Base-by-base conservation (phyloP, 2,329 filamentous ascomycete species). In the Orbilia brochopaga region DNA sequence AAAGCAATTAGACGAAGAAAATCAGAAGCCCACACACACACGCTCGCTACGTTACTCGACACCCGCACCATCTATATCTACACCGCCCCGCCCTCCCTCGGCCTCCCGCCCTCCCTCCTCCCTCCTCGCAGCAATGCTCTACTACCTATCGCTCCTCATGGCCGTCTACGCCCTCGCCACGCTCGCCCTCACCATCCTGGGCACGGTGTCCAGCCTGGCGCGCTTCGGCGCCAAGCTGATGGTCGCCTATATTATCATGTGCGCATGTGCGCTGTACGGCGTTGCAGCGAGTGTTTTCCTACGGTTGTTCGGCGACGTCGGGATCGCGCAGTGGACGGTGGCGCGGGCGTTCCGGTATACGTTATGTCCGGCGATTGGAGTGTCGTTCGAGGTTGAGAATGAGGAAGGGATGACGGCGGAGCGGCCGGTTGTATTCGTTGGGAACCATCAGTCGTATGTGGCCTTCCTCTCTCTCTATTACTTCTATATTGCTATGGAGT, bases 341-440 rank as follows among this genome's bases (percentile, higher is more conserved):
- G 94, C 83, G 6, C 86, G 92, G 73, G 81, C 84, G 74, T 97
- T 96, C 84, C 90, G 92, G 79, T 90, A 86, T 81, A 79, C 85
- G 75, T 95, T 96, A 89, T 83, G 84, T 75, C 79, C 85, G 51
- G 85, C 86, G 53, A 92, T 91, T 0, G 93, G 93, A 70, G 84
- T 97, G 54, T 85, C 83, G 69, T 97, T 97, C 78, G 83, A 85
- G 73, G 81, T 96, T 55, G 84, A 88, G 50, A 91, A 92, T 11
- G 77, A 86, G 69, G 80, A 87, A 74, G 79, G 87, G 75, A 85
- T 92, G 67, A 65, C 60, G 67, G 81, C 82, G 52, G 87, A 83
- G 8, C 86, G 93, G 57, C 94, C 94, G 0, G 92, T 91, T 65
- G 90, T 99, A 65, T 92, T 99, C 78, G 84, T 99, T 76, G 90